Percentiles rank a stretch among this genome's conserved stretches.
Evolutionary conservation across 2,329 filamentous ascomycete species (phyloP).

Genomic region (Myriosclerotinia curreyana): DNA sequence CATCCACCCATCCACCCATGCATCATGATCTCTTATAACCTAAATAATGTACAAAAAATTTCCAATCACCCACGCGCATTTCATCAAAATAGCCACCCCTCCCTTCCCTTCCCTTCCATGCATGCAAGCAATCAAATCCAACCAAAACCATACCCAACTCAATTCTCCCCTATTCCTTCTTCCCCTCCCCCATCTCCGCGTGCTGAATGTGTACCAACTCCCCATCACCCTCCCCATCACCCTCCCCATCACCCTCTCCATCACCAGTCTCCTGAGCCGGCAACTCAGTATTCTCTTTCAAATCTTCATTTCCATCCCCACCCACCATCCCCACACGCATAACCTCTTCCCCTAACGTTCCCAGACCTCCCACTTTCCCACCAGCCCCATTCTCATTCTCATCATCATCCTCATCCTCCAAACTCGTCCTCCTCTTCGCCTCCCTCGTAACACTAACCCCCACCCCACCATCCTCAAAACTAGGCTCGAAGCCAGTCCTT

Average conservation of each 20-base stretch:
- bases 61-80: not conserved
- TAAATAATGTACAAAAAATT: not conserved
- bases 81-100: slow-evolving; percentile 3
- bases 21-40: not conserved
- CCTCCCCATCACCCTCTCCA: slow-evolving; percentile 29
- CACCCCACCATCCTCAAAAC: slow-evolving; percentile 16
- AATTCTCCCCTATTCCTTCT: slow-evolving; percentile 10
- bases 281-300: not conserved
- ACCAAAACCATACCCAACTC: not conserved
- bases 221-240: slow-evolving; percentile 28
- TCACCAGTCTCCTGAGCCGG: slow-evolving; percentile 23
- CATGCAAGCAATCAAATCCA: not conserved
- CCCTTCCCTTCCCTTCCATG: not conserved
- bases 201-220: slow-evolving; percentile 34
- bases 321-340: slow-evolving; percentile 28
- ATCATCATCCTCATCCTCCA: slow-evolving; percentile 39
- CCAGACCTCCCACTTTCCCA: slow-evolving; percentile 31
- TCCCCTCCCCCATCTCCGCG: slow-evolving; percentile 29
- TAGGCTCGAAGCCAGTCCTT: slow-evolving; percentile 18
- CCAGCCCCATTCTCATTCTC: slow-evolving; percentile 32
- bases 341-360: slow-evolving; percentile 27
- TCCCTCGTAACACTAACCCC: slow-evolving; percentile 36
- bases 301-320: not conserved
- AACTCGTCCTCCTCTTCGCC: slow-evolving; percentile 38
- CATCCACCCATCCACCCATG: not conserved